These are phyloP conservation scores for Pulveroboletus sp. DNA, from an alignment of 768 basidiomycete genomes.

Conservation along the genomic window DNA sequence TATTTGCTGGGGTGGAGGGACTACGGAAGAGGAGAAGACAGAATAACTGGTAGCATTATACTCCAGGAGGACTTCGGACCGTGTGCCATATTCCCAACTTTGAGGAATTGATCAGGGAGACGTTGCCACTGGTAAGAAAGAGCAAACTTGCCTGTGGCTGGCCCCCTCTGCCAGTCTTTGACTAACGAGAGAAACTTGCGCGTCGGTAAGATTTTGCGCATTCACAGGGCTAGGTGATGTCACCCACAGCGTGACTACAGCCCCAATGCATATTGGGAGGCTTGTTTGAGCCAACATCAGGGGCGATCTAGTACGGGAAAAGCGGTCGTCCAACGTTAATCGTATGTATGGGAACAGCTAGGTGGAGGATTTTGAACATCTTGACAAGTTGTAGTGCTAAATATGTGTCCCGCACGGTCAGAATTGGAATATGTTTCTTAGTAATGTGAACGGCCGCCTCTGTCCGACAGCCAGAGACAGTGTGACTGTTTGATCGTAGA, in stretches of 20 bases:
- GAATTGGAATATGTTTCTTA: background rate
- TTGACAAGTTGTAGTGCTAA: too few species aligned
- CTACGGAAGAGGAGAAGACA: slow-evolving; percentile 33
- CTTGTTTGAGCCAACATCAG: background rate
- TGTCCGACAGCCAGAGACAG: too few species aligned
- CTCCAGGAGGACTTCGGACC: slow-evolving; percentile 48
- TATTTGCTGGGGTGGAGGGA: slow-evolving; percentile 26
- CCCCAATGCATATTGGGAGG: background rate
- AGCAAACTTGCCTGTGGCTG: slow-evolving; percentile 33
- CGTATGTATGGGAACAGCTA: background rate
- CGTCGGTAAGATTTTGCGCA: slow-evolving; percentile 34
- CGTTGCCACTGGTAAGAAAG: too few species aligned
- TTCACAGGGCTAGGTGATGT: background rate
- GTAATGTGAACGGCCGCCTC: background rate
- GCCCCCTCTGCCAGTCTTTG: slow-evolving; percentile 39
- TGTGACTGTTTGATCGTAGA: too few species aligned
- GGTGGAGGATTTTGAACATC: background rate
- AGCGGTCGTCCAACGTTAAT: background rate
- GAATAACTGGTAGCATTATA: slow-evolving; percentile 42
- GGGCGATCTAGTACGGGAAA: background rate
- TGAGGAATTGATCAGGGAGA: background rate
- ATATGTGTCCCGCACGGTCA: background rate
- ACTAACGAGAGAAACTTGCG: slow-evolving; percentile 34
- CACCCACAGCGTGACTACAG: slow-evolving; percentile 1
- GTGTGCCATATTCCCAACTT: slow-evolving; percentile 54